Evolutionary conservation across 2,329 filamentous ascomycete genomes (phyloP).

Genomic region (Elsinoe batatas): DNA sequence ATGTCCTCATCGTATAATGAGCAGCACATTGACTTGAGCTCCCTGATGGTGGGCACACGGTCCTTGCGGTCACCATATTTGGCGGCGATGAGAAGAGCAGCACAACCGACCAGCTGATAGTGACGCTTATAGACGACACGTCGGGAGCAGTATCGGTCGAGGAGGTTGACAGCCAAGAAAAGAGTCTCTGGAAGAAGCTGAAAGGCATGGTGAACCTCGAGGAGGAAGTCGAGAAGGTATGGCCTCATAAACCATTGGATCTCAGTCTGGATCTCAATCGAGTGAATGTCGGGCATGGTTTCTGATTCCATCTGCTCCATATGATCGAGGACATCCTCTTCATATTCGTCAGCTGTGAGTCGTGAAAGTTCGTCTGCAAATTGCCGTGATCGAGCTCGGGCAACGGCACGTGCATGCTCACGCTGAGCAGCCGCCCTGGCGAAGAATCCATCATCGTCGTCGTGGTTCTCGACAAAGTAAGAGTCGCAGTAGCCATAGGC

Average conservation of each 20-base stretch:
- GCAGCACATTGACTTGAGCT: conserved; percentile 98
- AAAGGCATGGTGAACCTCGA: conserved; percentile 94
- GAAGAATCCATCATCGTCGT: conserved; percentile 45
- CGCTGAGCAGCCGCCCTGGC: conserved; percentile 54
- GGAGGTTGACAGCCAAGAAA: conserved; percentile 90
- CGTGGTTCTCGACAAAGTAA: conserved; percentile 55
- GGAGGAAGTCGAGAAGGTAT: conserved; percentile 93
- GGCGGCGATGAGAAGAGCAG: conserved; percentile 87
- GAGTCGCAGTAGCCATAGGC: conserved; percentile 57
- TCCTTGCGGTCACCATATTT: conserved; percentile 99
- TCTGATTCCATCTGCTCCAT: conserved; percentile 94
- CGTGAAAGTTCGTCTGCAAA: conserved; percentile 83
- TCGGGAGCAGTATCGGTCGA: conserved; percentile 96
- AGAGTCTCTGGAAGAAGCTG: conserved; percentile 87
- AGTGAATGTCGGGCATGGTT: conserved; percentile 89
- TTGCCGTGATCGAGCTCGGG: conserved; percentile 73
- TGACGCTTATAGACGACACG: conserved; percentile 98
- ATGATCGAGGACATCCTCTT: conserved; percentile 87
- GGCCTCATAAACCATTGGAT: conserved; percentile 99
- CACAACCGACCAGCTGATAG: conserved; percentile 95
- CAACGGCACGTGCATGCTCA: conserved; percentile 67
- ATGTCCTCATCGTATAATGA: conserved; percentile 97
- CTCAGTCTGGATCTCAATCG: conserved; percentile 97
- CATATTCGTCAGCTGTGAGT: conserved; percentile 77
- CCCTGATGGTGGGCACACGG: conserved; percentile 90